Evolutionary conservation across 1,139 yeast species (phyloP).

Genomic region (Diutina ranongensis): DNA sequence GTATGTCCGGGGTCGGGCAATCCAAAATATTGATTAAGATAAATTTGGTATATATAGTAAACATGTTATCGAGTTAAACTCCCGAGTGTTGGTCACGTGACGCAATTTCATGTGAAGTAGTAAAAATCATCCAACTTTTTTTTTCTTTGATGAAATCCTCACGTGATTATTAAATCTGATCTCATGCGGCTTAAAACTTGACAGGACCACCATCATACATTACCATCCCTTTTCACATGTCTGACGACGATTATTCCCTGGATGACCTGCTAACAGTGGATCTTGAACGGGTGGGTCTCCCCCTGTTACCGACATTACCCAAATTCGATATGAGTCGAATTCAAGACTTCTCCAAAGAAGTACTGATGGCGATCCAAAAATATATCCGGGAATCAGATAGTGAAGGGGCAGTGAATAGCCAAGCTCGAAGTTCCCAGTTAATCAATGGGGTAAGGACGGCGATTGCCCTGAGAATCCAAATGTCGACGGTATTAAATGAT

Average conservation of each 20-base stretch:
- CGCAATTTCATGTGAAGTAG: too few species aligned
- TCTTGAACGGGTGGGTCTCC: constrained; percentile 1
- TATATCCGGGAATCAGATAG: not conserved
- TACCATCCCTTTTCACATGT: not conserved
- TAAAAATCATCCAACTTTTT: too few species aligned
- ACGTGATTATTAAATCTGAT: too few species aligned
- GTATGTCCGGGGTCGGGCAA: constrained; percentile 50
- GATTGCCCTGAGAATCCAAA: constrained; percentile 32
- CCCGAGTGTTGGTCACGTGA: too few species aligned
- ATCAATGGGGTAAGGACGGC: constrained; percentile 27
- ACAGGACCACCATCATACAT: not conserved
- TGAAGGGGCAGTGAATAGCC: not conserved
- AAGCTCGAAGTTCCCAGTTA: constrained; percentile 7
- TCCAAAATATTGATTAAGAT: constrained; percentile 41
- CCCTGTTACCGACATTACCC: not conserved
- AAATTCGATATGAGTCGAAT: constrained; percentile 1
- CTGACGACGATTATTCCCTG: not conserved
- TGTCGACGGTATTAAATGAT: constrained; percentile 39
- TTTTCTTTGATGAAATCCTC: too few species aligned
- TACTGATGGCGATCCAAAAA: constrained; percentile 3
- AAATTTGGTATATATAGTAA: too few species aligned
- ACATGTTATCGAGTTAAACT: too few species aligned
- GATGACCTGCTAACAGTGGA: constrained; percentile 5
- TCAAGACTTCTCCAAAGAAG: constrained; percentile 4
- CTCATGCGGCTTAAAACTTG: too few species aligned